These are phyloP conservation scores for Talaromyces rugulosus DNA, from an alignment of 2,329 filamentous ascomycete species.

Conservation along the genomic window DNA sequence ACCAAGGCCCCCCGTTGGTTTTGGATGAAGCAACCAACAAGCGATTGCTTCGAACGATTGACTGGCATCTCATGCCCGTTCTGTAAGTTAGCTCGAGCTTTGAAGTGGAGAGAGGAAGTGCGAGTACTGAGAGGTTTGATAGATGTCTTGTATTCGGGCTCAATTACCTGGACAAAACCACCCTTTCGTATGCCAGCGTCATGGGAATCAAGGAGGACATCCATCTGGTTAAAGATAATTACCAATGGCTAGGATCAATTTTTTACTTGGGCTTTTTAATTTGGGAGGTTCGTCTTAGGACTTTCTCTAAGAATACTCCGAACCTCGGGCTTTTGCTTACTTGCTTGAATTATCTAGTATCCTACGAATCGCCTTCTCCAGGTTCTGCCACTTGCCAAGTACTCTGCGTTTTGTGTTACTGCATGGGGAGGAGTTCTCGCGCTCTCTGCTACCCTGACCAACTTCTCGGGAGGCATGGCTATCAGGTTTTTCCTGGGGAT, in stretches of 20 bases:
- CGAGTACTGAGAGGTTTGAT: neutral
- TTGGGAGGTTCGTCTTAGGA: neutral
- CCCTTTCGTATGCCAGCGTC: neutral
- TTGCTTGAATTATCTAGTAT: neutral
- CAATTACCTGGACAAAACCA: neutral
- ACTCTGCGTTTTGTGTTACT: neutral
- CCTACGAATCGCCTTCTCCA: neutral
- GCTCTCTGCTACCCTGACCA: neutral
- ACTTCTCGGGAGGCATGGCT: neutral
- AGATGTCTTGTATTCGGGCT: conserved; percentile 1
- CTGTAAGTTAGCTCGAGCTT: neutral
- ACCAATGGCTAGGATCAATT: neutral
- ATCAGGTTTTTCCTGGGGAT: conserved; percentile 6
- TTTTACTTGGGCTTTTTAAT: neutral
- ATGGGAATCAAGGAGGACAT: neutral
- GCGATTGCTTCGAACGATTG: conserved; percentile 52
- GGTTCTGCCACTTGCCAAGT: neutral
- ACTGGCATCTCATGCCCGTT: conserved; percentile 54
- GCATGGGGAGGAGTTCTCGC: conserved; percentile 3
- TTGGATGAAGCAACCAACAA: conserved; percentile 52
- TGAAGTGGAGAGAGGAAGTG: neutral
- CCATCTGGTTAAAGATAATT: neutral
- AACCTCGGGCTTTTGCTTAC: neutral
- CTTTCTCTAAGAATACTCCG: neutral
- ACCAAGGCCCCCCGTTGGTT: conserved; percentile 45